Conservation (phyloP, 2,329 filamentous ascomycete species). For the Aspergillus costaricaensis region DNA sequence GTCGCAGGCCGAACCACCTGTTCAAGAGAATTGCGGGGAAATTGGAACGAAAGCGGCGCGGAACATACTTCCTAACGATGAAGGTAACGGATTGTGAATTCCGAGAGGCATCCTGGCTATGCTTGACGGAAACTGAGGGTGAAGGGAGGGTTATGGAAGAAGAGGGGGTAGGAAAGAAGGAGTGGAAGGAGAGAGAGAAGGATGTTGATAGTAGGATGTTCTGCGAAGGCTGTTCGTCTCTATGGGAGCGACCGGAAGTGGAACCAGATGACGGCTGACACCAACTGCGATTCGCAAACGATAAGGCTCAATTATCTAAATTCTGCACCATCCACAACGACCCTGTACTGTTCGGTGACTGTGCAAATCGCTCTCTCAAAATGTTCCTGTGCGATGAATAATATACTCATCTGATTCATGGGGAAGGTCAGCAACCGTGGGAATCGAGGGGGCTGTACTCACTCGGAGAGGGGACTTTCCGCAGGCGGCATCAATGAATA, state of each 20-base stretch:
- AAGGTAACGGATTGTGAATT: constrained; percentile 51
- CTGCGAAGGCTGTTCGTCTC: constrained; percentile 19
- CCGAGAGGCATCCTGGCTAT: constrained; percentile 44
- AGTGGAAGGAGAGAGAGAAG: constrained; percentile 11
- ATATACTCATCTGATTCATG: constrained; percentile 1
- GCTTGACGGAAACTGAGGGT: constrained; percentile 16
- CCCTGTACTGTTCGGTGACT: background rate
- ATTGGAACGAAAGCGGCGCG: constrained; percentile 15
- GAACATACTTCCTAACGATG: constrained; percentile 51
- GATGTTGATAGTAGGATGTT: constrained; percentile 18
- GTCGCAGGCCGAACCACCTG: constrained; percentile 15
- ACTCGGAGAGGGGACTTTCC: background rate
- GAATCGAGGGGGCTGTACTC: background rate
- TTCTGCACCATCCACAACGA: background rate
- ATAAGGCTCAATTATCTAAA: background rate
- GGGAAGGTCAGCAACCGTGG: background rate
- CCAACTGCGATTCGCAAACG: constrained; percentile 10
- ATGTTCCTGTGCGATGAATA: background rate
- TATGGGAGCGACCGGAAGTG: constrained; percentile 29
- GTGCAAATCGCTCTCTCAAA: background rate
- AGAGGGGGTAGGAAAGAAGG: background rate
- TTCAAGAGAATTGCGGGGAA: constrained; percentile 36
- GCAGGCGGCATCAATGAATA: background rate
- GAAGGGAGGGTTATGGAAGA: background rate
- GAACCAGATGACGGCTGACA: constrained; percentile 27